phyloP scores from a whole-genome alignment of 176 grass and related monocot genomes.

The Echinochloa phyllopogon region DNA sequence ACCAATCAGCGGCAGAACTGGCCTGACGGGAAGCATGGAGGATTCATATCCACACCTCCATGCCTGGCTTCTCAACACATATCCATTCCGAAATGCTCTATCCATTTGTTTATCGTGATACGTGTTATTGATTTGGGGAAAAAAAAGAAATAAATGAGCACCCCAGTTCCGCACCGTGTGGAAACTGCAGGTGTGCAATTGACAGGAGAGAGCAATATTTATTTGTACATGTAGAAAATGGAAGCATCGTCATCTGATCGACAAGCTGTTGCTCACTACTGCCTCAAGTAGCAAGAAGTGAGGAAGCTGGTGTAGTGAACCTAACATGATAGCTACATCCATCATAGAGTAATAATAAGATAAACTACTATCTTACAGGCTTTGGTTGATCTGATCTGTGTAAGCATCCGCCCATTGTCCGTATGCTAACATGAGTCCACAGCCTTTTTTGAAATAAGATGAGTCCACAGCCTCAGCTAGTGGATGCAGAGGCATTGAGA shows the following conservation, averaged over 20 bases:
- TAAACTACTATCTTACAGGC: background rate
- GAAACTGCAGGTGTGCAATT: too few relatives aligned
- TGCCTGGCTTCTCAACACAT: background rate
- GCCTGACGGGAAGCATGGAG: background rate
- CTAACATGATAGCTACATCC: background rate
- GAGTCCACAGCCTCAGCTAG: background rate
- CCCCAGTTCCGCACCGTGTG: too few relatives aligned
- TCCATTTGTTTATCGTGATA: too few relatives aligned
- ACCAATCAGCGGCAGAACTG: background rate
- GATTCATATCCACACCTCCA: background rate
- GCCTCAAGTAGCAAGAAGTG: background rate
- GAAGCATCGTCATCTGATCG: background rate
- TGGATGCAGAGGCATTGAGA: background rate
- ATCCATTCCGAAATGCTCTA: background rate
- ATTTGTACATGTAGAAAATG: too few relatives aligned
- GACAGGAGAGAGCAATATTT: background rate
- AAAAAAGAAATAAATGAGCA: too few relatives aligned
- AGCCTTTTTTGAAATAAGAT: background rate
- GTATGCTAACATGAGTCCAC: background rate
- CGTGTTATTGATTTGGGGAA: too few relatives aligned
- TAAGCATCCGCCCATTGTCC: background rate
- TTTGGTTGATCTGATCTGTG: background rate
- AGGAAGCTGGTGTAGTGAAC: background rate
- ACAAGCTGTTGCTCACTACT: background rate
- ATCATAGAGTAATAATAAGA: background rate